A percentile compares a stretch with the other conserved stretches of the same genome.
These are phyloP conservation scores for Podospora pseudopauciseta DNA, from an alignment of 495 filamentous ascomycete genomes.

Conservation along the genomic window DNA sequence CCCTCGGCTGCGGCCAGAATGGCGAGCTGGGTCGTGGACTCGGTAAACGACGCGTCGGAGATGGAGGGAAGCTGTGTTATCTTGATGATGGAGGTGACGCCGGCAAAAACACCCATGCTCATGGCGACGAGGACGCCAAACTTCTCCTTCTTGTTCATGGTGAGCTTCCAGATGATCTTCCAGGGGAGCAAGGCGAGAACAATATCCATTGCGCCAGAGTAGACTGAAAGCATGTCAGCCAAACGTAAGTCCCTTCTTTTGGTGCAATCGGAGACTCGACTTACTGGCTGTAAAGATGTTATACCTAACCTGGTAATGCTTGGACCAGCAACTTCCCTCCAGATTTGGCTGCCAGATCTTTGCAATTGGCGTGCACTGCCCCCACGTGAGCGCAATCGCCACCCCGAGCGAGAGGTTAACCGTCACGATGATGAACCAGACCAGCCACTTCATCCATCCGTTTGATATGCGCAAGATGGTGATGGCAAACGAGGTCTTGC, in stretches of 20 bases:
- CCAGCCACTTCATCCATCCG: slow-evolving; percentile 27
- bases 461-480: slow-evolving; percentile 35
- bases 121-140: slow-evolving; percentile 37
- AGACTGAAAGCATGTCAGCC: slow-evolving; percentile 18
- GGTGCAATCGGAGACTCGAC: slow-evolving; percentile 6
- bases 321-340: slow-evolving; percentile 36
- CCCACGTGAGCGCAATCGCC: slow-evolving; percentile 34
- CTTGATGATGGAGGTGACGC: slow-evolving; percentile 29
- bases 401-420: slow-evolving; percentile 32
- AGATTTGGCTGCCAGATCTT: slow-evolving; percentile 29
- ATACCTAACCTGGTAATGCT: slow-evolving; percentile 28
- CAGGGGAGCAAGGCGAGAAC: slow-evolving; percentile 36
- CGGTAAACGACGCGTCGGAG: slow-evolving; percentile 25
- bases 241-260: background rate
- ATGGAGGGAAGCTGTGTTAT: slow-evolving; percentile 31
- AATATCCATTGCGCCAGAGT: slow-evolving; percentile 35
- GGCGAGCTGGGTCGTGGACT: slow-evolving; percentile 26
- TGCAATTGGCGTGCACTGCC: slow-evolving; percentile 33
- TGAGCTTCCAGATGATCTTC: slow-evolving; percentile 37
- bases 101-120: slow-evolving; percentile 38
- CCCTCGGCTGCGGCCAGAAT: slow-evolving; percentile 30
- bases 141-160: slow-evolving; percentile 37
- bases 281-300: slow-evolving; percentile 35
- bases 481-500: slow-evolving; percentile 37
- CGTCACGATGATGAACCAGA: slow-evolving; percentile 38